These are phyloP conservation scores for Yarrowia bubula DNA, from an alignment of 805 yeast species.

Conservation along the genomic window DNA sequence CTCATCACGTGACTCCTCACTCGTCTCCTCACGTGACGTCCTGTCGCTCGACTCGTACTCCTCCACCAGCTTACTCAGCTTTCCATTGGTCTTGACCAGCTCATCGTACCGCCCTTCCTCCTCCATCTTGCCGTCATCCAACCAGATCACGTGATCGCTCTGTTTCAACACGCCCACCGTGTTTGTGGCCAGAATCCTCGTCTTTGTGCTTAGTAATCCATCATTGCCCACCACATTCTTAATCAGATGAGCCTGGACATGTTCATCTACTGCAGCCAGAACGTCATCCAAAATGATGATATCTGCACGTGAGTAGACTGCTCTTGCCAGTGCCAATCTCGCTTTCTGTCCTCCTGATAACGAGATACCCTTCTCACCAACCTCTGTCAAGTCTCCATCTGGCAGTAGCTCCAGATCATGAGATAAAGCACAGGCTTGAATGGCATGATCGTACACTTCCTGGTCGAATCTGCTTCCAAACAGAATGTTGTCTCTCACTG, in stretches of 20 bases:
- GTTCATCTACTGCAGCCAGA: conserved; percentile 83
- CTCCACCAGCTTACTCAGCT: neutral
- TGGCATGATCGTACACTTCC: conserved; percentile 50
- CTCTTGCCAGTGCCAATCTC: conserved; percentile 76
- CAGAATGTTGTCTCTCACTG: conserved; percentile 68
- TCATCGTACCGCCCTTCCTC: conserved; percentile 62
- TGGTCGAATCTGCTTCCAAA: conserved; percentile 61
- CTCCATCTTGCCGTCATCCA: conserved; percentile 58
- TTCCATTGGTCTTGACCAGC: conserved; percentile 36
- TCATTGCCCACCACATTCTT: conserved; percentile 60
- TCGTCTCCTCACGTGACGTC: no score
- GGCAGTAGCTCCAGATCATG: conserved; percentile 65
- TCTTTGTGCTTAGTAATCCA: conserved; percentile 55
- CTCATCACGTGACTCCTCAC: no score
- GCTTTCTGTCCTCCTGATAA: conserved; percentile 91
- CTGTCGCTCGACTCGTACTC: neutral
- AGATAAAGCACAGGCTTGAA: conserved; percentile 63
- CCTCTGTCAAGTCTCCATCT: conserved; percentile 76
- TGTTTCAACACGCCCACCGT: conserved; percentile 67
- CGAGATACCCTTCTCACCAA: conserved; percentile 87
- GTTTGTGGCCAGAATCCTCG: conserved; percentile 80
- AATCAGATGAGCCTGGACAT: conserved; percentile 77
- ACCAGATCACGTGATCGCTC: conserved; percentile 68
- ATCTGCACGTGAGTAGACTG: conserved; percentile 67
- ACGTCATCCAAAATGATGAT: conserved; percentile 76